Evolutionary conservation across 768 basidiomycete species (phyloP).

Genomic region (Paxillus ammoniavirescens): DNA sequence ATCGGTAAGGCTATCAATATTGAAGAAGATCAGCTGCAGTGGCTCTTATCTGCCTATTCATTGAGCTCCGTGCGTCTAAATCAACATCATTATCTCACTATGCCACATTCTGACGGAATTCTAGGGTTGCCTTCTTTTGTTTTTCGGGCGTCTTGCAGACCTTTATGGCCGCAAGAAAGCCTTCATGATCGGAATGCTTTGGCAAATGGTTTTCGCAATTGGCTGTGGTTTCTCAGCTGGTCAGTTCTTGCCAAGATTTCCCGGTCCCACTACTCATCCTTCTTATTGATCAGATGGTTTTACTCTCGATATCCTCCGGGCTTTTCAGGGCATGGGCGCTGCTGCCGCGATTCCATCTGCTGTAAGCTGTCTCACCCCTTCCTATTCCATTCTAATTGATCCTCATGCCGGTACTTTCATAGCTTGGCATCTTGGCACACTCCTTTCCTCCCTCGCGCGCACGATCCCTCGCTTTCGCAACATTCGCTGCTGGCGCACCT

Average conservation of each 20-base stretch:
- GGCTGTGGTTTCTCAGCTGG: conserved; percentile 64
- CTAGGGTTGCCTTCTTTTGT: conserved; percentile 75
- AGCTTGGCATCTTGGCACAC: conserved; percentile 83
- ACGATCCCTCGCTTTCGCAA: conserved; percentile 76
- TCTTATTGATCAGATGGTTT: conserved; percentile 45
- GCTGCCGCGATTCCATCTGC: conserved; percentile 75
- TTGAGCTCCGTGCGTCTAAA: conserved; percentile 57
- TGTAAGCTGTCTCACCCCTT: conserved; percentile 36
- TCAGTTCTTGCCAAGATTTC: conserved; percentile 17
- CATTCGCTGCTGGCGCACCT: conserved; percentile 83
- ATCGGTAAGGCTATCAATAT: conserved; percentile 52
- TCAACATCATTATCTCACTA: neutral
- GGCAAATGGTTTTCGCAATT: conserved; percentile 56
- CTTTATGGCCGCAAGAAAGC: conserved; percentile 70
- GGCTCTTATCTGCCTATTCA: conserved; percentile 67
- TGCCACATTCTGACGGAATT: conserved; percentile 3
- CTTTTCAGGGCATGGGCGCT: conserved; percentile 75
- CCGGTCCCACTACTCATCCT: neutral
- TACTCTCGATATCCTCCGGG: conserved; percentile 69
- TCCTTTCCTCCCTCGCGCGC: conserved; percentile 67
- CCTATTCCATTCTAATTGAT: neutral
- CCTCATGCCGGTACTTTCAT: neutral
- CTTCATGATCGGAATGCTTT: conserved; percentile 59
- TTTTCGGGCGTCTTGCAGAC: conserved; percentile 80
- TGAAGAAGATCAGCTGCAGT: conserved; percentile 54